phyloP scores from a whole-genome alignment of 148 eudicot genomes.

The Fagopyrum esculentum region DNA sequence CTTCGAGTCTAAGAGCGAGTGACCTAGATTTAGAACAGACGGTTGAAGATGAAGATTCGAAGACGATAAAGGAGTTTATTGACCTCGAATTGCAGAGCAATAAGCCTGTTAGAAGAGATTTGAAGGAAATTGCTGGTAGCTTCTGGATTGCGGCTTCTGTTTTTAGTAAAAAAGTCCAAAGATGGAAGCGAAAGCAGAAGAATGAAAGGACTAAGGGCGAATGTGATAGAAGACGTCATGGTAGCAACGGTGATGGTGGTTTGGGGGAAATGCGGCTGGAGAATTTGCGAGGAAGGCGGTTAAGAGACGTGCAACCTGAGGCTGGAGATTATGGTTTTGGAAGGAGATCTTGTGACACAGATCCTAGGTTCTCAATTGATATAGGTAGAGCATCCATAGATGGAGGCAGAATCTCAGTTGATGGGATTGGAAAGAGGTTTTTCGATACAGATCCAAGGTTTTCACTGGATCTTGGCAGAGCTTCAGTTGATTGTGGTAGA shows the following conservation, averaged over 20 bases:
- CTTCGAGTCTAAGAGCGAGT: constrained; percentile 12
- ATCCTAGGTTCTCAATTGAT: constrained; percentile 22
- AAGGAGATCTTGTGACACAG: constrained; percentile 21
- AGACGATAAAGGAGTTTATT: constrained; percentile 79
- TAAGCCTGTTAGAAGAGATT: constrained; percentile 25
- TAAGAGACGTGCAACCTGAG: constrained; percentile 47
- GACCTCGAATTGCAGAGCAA: constrained; percentile 52
- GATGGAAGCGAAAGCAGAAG: constrained; percentile 58
- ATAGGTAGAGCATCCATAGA: constrained; percentile 28
- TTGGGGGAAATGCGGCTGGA: constrained; percentile 32
- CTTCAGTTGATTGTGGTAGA: constrained; percentile 47
- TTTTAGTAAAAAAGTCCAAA: constrained; percentile 60
- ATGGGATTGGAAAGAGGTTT: constrained; percentile 45
- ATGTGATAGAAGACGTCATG: neutral
- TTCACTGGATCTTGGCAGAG: constrained; percentile 38
- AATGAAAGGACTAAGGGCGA: neutral
- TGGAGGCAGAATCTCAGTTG: constrained; percentile 17
- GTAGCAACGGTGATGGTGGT: constrained; percentile 3
- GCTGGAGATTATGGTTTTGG: constrained; percentile 34
- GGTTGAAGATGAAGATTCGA: constrained; percentile 18
- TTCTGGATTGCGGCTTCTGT: constrained; percentile 62
- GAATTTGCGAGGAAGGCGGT: constrained; percentile 17
- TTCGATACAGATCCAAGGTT: constrained; percentile 64
- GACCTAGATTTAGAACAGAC: constrained; percentile 20
- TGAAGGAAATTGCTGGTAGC: constrained; percentile 54